phyloP scores from a whole-genome alignment of 345 rosid genomes.

The Gossypium thurberi region DNA sequence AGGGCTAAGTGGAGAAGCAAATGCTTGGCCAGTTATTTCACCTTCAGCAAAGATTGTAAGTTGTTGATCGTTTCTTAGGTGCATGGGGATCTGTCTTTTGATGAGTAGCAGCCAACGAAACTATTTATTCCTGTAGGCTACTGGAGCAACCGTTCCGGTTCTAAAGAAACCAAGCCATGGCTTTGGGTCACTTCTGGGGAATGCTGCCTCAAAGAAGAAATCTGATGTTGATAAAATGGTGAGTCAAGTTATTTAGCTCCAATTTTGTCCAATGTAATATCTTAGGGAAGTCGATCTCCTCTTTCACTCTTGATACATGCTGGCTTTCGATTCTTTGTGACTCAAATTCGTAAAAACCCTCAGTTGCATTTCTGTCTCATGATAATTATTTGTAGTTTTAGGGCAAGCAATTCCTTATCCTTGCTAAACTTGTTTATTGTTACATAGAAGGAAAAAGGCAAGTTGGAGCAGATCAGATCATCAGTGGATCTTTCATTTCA shows the following conservation, averaged over 20 bases:
- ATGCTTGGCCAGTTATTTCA: conserved; percentile 16
- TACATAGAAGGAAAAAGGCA: conserved; percentile 39
- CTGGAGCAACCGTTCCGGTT: conserved; percentile 44
- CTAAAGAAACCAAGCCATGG: conserved; percentile 52
- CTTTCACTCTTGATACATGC: not conserved
- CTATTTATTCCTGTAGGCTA: conserved; percentile 28
- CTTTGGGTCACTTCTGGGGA: conserved; percentile 53
- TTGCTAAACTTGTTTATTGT: conserved; percentile 6
- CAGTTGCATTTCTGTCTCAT: not conserved
- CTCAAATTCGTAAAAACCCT: not conserved
- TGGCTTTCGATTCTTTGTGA: not conserved
- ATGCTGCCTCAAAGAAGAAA: conserved; percentile 36
- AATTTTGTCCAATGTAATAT: not conserved
- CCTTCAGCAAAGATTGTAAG: conserved; percentile 36
- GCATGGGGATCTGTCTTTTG: not conserved
- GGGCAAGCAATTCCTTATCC: not conserved
- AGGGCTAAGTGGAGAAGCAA: conserved; percentile 19
- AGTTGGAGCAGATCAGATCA: conserved; percentile 54
- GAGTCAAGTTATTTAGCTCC: conserved; percentile 1
- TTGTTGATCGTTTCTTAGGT: not conserved
- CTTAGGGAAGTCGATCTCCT: not conserved
- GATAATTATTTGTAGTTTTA: not conserved
- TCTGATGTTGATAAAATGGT: conserved; percentile 42
- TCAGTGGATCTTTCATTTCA: conserved; percentile 56
- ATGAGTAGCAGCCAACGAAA: not conserved